Base-by-base conservation (phyloP, 1,284 basidiomycete species). In the Ustilago shanxiensis region DNA sequence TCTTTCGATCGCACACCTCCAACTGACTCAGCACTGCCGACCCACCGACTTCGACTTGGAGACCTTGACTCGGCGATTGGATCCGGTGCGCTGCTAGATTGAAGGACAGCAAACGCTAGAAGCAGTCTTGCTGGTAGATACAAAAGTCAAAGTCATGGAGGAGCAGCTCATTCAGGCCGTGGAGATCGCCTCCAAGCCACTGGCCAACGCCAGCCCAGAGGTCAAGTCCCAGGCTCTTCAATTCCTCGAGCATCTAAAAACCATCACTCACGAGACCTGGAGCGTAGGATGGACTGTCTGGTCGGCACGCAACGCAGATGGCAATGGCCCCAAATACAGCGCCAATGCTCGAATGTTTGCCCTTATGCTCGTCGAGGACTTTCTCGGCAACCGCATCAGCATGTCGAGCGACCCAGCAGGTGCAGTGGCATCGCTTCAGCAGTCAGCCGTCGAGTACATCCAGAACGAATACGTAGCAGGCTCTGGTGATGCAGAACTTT, bases 261-360 rank as follows among this genome's bases (percentile, higher is more conserved):
- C 90, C 86, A 93, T 92, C 86, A 89, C 91, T 3, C 87, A 87
- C 65, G 90, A 91, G 77, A 92, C 92, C 31, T 96, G 95, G 94
- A 89, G 90, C 81, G 73, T 81, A 39, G 84, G 83, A 22, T 86
- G 85, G 85, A 66, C 65, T 28, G 80, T 84, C 22, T 85, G 80
- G 78, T 66, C 80, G 3, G 81, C 83, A 10, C 66, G 79, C 31
- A 65, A 58, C n/a, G 87, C 92, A 18, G 85, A 89, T 91, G 47
- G 91, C 91, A 31, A 80, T 86, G 33, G 88, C 90, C 81, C 82
- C 49, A 92, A 91, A 86, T 90, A 93, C 86, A 90, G 90, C 24
- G 86, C 90, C 51, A 91, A 94, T 82, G 92, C 90, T 45, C 90
- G 94, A 64, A 93, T 95, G 88, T 95, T 93, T 86, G 93, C 92